Evolutionary conservation across 768 basidiomycete genomes (phyloP).

Genomic region (Botryobasidium botryosum): DNA sequence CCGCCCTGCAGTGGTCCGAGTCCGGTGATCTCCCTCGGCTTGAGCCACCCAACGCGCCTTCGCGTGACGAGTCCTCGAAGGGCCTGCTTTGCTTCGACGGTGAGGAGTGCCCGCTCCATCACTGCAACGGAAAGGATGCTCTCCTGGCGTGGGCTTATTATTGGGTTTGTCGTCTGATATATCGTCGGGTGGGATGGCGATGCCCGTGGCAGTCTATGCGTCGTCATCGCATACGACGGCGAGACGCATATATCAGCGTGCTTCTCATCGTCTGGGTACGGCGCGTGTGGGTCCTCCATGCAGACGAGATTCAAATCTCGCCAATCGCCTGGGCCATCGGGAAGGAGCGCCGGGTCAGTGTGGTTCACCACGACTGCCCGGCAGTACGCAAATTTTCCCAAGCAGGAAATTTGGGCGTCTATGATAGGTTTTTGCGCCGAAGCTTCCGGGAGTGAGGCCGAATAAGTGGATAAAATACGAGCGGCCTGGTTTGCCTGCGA

Average conservation of each 20-base stretch:
- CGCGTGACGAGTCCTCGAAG: constrained; percentile 29
- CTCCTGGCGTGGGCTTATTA: constrained; percentile 31
- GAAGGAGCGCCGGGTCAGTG: constrained; percentile 41
- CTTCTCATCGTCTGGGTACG: too few species aligned
- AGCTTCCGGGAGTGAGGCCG: constrained; percentile 22
- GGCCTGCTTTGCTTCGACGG: constrained; percentile 32
- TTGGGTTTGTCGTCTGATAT: constrained; percentile 63
- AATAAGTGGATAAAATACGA: constrained; percentile 33
- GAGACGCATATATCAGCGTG: constrained; percentile 26
- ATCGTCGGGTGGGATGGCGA: constrained; percentile 22
- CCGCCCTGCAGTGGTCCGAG: constrained; percentile 40
- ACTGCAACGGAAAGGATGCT: constrained; percentile 38
- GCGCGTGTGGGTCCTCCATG: constrained; percentile 7
- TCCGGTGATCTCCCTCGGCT: constrained; percentile 17
- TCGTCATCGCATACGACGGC: constrained; percentile 47
- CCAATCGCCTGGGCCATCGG: constrained; percentile 30
- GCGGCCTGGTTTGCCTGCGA: constrained; percentile 55
- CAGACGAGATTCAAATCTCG: constrained; percentile 50
- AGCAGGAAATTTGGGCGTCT: constrained; percentile 29
- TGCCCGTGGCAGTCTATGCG: constrained; percentile 29
- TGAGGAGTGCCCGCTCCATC: constrained; percentile 48
- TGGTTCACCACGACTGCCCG: constrained; percentile 28
- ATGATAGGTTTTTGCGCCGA: constrained; percentile 16
- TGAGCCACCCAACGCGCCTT: constrained; percentile 25
- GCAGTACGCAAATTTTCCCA: constrained; percentile 37